Evolutionary conservation across 441 rosid genomes (phyloP), one percentile per base, ranked within the genome.

Genomic region (Pelargonium fulgidum): DNA sequence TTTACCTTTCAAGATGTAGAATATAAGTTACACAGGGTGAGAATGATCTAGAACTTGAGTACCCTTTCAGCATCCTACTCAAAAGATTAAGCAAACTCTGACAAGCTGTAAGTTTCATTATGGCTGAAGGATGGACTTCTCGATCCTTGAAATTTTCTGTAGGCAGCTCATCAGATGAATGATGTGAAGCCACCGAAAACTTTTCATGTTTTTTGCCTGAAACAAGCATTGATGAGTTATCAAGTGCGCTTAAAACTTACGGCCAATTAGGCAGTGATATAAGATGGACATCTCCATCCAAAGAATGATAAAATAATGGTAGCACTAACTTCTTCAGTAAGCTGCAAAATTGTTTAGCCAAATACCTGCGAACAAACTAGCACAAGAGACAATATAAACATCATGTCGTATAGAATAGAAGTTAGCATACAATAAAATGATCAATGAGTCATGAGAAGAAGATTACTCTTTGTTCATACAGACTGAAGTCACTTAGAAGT

Each of bases 281-380:
- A 36, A 90, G 81, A 74, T 79, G 74, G 29, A 77, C 50, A 62
- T 84, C 84, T 50, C 22, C 70, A 39, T 65, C 68, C 33, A 81
- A 68, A 74, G 83, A 71, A 39, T 74, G 70, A 56, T 68, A 22
- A 78, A 81, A 81, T 66, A 85, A 42, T 10, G 68, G 33, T 10
- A 75, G 76, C 29, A 77, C 79, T 70, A 80, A 83, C 58, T 78
- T 81, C 84, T 85, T 83, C 76, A 94, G 72, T 64, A 85, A 63
- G 66, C 66, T 78, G 69, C 88, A 87, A 75, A 85, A 81, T 69
- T 83, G 84, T 26, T 87, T 80, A 62, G 92, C 87, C 80, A 94
- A 78, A 80, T 85, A 82, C 86, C 98, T 90, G 90, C 86, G 73
- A 73, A 92, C 93, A 86, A 92, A 85, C 99, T 94, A 85, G 82